Conservation (phyloP, 2,329 filamentous ascomycete species). For the Botryotinia convoluta region DNA sequence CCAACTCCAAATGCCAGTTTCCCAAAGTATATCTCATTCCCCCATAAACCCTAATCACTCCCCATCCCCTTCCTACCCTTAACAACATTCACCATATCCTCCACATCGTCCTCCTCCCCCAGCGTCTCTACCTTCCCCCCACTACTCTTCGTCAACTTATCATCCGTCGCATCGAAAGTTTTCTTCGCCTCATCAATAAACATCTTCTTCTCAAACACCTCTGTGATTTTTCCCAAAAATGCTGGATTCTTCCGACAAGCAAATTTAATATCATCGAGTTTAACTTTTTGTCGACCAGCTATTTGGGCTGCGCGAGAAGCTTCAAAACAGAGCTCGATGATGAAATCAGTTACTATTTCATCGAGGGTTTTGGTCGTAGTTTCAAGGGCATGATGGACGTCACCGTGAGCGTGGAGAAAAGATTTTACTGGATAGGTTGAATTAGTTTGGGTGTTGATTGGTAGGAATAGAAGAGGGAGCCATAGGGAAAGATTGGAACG, state of each 20-base stretch:
- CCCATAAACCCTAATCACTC: constrained; percentile 23
- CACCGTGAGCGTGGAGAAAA: constrained; percentile 78
- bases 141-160: constrained; percentile 55
- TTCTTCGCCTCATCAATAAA: constrained; percentile 82
- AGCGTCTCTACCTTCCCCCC: constrained; percentile 49
- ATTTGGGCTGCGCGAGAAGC: constrained; percentile 83
- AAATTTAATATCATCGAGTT: constrained; percentile 97
- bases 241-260: constrained; percentile 80
- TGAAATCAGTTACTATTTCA: constrained; percentile 95
- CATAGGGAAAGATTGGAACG: constrained; percentile 34
- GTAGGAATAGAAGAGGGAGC: neutral
- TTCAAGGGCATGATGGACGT: constrained; percentile 72
- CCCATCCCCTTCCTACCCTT: constrained; percentile 24
- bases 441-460: constrained; percentile 5
- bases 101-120: constrained; percentile 53
- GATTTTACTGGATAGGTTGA: constrained; percentile 55
- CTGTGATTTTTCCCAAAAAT: constrained; percentile 85
- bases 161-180: constrained; percentile 67
- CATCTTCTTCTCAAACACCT: constrained; percentile 84
- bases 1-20: neutral
- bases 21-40: no score
- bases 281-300: constrained; percentile 90
- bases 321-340: constrained; percentile 88
- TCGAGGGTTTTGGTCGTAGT: constrained; percentile 85
- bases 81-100: constrained; percentile 39